Base-by-base conservation (phyloP, 495 filamentous ascomycete species). In the Trichoderma asperelloides region DNA sequence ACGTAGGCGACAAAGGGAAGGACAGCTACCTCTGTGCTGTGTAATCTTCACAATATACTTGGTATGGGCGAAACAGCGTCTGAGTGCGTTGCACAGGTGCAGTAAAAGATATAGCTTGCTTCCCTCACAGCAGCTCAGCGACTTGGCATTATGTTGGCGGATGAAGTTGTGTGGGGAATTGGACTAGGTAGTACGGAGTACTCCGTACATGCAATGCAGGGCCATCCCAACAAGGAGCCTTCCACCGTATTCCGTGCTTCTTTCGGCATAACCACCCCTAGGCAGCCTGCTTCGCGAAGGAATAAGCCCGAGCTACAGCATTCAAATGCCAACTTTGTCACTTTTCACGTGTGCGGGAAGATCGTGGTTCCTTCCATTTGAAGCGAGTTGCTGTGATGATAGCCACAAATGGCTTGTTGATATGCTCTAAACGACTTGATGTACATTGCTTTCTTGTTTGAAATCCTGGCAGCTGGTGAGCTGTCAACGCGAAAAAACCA, bases 331-430 rank as follows among this genome's bases (percentile, higher is more conserved):
- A 60, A 11, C 25, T 60, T 30, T 18, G 55, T 60, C 55, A 60
- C 25, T 60, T 16, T 60, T 60, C 25, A 60, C 55, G 55, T 60
- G 55, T 60, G 55, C 25, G 55, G 33, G 27, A 60, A 60, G 55
- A 60, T 15, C 55, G 55, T 18, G 55, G 25, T 18, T 60, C 55
- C 8, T 30, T 13, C 55, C 55, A 30, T 13, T 28, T 30, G 55
- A 60, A 60, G 25, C 25, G 27, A 30, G 27, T 25, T 33, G 27
- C 18, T 30, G 16, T 18, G 27, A 60, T 28, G 23, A 30, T 11
- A 21, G 49, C 6, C 49, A 16, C 21, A 30, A 16, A 30, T 28
- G 55, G 25, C 55, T 30, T 12, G 55, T 28, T 30, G 55, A 60
- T 60, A 60, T 2, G 55, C 23, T 30, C 55, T 28, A 33, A 30